Percentiles rank a stretch among this genome's conserved stretches.
Conservation (phyloP, 2,329 filamentous ascomycete genomes). For the Camillea tinctor region DNA sequence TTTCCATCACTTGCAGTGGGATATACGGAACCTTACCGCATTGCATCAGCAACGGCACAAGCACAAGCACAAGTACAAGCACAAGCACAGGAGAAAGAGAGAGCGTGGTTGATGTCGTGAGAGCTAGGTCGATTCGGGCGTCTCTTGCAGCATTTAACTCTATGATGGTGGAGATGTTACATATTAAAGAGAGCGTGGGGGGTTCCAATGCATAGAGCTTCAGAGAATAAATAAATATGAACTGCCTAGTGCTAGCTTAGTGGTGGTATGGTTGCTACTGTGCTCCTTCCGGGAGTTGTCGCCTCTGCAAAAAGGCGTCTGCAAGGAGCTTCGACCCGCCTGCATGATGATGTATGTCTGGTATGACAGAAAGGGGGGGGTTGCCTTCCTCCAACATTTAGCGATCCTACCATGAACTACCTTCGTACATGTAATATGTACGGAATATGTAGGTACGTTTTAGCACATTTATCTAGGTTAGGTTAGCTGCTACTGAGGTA, state of each 20-base stretch:
- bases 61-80: constrained; percentile 9
- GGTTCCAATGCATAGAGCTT: constrained; percentile 10
- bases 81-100: constrained; percentile 1
- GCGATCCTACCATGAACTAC: neutral
- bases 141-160: constrained; percentile 25
- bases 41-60: constrained; percentile 21
- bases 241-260: too few relatives aligned
- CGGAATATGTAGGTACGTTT: neutral
- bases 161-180: constrained; percentile 19
- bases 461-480: neutral
- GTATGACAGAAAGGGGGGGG: constrained; percentile 6
- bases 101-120: constrained; percentile 19
- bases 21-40: constrained; percentile 18
- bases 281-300: constrained; percentile 21
- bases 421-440: neutral
- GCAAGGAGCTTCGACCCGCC: constrained; percentile 18
- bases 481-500: too few relatives aligned
- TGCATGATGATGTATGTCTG: constrained; percentile 25
- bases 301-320: constrained; percentile 8
- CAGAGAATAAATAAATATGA: too few relatives aligned
- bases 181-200: constrained; percentile 25
- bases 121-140: constrained; percentile 28
- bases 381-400: constrained; percentile 7
- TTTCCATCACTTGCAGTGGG: constrained; percentile 16
- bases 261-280: too few relatives aligned